Conservation (phyloP, 2,329 filamentous ascomycete genomes). For the Colletotrichum chlorophyti region DNA sequence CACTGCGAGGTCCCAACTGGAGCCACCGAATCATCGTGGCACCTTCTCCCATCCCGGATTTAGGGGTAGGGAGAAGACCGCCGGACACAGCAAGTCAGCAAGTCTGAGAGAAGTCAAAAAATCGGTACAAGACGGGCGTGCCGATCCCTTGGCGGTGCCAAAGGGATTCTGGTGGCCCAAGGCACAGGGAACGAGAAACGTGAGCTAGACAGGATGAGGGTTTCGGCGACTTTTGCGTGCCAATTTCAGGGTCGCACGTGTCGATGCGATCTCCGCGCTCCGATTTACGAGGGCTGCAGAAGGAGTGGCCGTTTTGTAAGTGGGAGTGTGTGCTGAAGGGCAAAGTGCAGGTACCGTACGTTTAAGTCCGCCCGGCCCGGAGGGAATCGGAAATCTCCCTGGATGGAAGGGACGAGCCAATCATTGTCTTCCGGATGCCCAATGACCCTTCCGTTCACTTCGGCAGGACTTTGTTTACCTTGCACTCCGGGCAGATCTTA, state of each 20-base stretch:
- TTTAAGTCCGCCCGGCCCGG: too few relatives aligned
- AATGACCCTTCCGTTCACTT: too few relatives aligned
- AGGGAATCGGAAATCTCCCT: too few relatives aligned
- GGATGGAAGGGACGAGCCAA: too few relatives aligned
- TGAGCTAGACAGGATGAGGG: neutral
- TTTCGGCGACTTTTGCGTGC: constrained; percentile 6
- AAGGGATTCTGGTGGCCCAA: too few relatives aligned
- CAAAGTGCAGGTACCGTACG: too few relatives aligned
- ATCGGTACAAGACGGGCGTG: neutral
- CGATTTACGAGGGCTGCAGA: constrained; percentile 28
- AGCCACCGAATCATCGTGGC: constrained; percentile 1
- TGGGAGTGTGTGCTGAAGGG: too few relatives aligned
- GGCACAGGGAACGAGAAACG: too few relatives aligned
- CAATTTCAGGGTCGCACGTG: constrained; percentile 17
- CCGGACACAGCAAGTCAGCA: too few relatives aligned
- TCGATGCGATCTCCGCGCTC: constrained; percentile 6
- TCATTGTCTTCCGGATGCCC: too few relatives aligned
- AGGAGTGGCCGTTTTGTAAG: neutral
- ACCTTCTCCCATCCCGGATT: neutral
- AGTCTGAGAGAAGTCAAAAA: neutral
- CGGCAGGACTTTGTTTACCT: too few relatives aligned
- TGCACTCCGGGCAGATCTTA: too few relatives aligned
- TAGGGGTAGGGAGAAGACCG: neutral
- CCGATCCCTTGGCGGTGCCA: neutral
- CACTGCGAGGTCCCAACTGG: neutral